Percentiles rank a stretch among this genome's conserved stretches.
These are phyloP conservation scores for Pistacia integerrima DNA, from an alignment of 345 rosid genomes.

Conservation along the genomic window DNA sequence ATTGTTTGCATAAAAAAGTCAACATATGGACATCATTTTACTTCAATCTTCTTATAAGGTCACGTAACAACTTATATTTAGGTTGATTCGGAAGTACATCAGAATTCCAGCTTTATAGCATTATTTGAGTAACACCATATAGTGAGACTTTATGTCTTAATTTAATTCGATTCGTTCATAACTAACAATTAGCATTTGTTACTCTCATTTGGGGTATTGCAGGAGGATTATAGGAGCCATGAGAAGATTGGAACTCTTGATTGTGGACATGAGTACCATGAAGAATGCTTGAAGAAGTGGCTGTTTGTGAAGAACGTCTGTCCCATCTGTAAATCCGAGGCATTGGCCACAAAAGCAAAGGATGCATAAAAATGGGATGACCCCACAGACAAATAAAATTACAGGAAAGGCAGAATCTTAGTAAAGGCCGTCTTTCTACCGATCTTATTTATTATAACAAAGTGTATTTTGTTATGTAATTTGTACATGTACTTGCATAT, in stretches of 20 bases:
- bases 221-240: conserved; percentile 64
- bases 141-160: not conserved
- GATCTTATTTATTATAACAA: conserved; percentile 36
- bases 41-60: too few species aligned
- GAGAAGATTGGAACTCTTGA: conserved; percentile 65
- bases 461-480: conserved; percentile 39
- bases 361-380: conserved; percentile 16
- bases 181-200: conserved; percentile 3
- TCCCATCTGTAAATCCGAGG: conserved; percentile 91
- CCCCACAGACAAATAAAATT: conserved; percentile 13
- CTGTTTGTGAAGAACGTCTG: conserved; percentile 77
- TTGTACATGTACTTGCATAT: conserved; percentile 49
- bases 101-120: not conserved
- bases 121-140: not conserved
- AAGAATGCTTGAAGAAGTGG: conserved; percentile 86
- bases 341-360: conserved; percentile 39
- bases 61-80: too few species aligned
- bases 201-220: conserved; percentile 16
- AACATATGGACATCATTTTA: too few species aligned
- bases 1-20: too few species aligned
- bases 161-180: not conserved
- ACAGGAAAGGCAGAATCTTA: conserved; percentile 23
- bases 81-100: not conserved
- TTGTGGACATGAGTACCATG: conserved; percentile 83
- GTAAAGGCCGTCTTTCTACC: conserved; percentile 20